Base-by-base conservation (phyloP, 768 basidiomycete genomes). In the Rhodosporidiobolus sp. region DNA sequence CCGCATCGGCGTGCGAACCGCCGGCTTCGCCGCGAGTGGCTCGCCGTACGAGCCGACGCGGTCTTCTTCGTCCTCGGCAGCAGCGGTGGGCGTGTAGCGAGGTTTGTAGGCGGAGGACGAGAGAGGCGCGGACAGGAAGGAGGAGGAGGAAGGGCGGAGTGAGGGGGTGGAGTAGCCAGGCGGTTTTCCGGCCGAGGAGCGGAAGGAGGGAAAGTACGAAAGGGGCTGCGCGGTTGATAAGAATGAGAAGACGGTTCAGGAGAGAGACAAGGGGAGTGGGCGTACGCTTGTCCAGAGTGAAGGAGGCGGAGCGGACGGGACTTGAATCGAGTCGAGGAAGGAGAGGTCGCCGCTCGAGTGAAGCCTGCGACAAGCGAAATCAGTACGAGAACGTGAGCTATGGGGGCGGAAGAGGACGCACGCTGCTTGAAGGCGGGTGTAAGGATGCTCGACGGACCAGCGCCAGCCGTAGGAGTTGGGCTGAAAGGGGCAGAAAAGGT, bases 391-490 rank as follows among this genome's bases (percentile, higher is more conserved):
- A 28, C 1, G 0, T 45, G 10, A 17, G 46, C 34, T 17, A 64
- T 3, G 4, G 14, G 2, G 3, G 32, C 48, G 20, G 57, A 26
- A 6, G 28, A 8, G 8, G 9, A 61, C 62, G 12, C 24, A 63
- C 62, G 34, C 34, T 9, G 1, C 12, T 22, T 38, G 26, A 2
- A 70, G 53, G 22, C 69, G 63, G 11, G 28, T 4, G 14, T 58
- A 64, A 9, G 69, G 69, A 8, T 45, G 48, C 52, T 65, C 63
- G 52, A 70, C 63, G 6, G 57, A 38, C 69, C 69, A 70, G 1
- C 63, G 38, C 63, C 63, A 70, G 8, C 50, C 63, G 11, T 38
- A 53, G n/a, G 63, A 60, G n/a, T 57, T 52, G 19, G 59, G 52
- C 69, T 70, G 52, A n/a, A n/a, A n/a, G 2, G 43, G 38, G 14